Evolutionary conservation across 441 rosid genomes (phyloP), one percentile per base, ranked within the genome.

Genomic region (Pelargonium cotyledonis): DNA sequence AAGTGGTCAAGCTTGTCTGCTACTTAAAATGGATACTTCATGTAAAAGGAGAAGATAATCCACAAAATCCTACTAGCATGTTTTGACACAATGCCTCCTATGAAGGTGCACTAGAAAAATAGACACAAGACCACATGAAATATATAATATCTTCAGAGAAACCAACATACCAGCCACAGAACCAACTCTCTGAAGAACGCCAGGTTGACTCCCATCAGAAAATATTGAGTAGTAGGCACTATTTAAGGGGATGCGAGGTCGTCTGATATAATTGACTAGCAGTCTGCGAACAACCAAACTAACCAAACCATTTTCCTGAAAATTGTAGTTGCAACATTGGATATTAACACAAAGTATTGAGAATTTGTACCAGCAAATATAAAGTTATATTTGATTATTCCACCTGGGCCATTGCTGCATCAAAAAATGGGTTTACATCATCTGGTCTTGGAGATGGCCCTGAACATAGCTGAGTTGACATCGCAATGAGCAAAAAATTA

Each of bases 331-430:
- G 72, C 21, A 72, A 64, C 63, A 44, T 43, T 15, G 61, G 61
- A 55, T 63, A 16, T 4, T 49, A 11, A 19, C 43, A 65, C 70
- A 70, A 57, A 69, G 66, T 63, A 21, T 0, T 21, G 23, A 21
- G 23, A 21, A 21, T 21, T 21, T 21, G 23, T 21, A 1, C 23
- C 23, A 3, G 66, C 61, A 70, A 65, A 5, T 63, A 26, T 46
- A 40, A 65, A 8, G 72, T 66, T 1, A 23, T 7, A 23, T 31
- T 66, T 15, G 65, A 73, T 64, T 46, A 65, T 46, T 70, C 74
- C 65, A 95, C 99, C 97, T 95, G 93, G 72, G 90, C 70, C 93
- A 90, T 88, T 70, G 93, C 95, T 40, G 96, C 96, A 68, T 95
- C 96, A 69, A 89, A 82, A 77, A 95, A 92, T 68, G 97, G 97